phyloP scores from a whole-genome alignment of 1,284 basidiomycete genomes.

The Tetrapyrgos nigripes region DNA sequence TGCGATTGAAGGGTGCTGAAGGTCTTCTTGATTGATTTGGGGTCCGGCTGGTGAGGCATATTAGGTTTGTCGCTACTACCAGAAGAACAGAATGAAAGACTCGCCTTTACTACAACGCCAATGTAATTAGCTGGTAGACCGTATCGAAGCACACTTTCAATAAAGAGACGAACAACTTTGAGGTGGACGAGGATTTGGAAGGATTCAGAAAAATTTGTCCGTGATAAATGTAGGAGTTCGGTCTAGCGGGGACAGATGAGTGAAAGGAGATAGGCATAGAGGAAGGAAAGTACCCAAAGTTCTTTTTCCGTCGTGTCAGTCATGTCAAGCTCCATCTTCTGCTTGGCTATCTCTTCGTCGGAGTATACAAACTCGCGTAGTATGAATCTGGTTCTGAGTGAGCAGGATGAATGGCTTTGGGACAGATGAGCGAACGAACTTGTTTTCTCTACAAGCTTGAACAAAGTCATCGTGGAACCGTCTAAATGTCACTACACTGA shows the following conservation, averaged over 20 bases:
- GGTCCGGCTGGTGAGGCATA: slow-evolving; percentile 63
- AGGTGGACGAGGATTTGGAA: slow-evolving; percentile 95
- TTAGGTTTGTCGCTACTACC: background rate
- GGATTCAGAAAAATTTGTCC: slow-evolving; percentile 97
- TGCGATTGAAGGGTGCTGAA: slow-evolving; percentile 78
- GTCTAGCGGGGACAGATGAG: slow-evolving; percentile 66
- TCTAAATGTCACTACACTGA: slow-evolving; percentile 90
- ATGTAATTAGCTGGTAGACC: slow-evolving; percentile 94
- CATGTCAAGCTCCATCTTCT: slow-evolving; percentile 81
- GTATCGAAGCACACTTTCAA: slow-evolving; percentile 96
- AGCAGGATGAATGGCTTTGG: background rate
- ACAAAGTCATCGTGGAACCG: slow-evolving; percentile 92
- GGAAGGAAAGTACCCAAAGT: slow-evolving; percentile 81
- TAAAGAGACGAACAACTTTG: slow-evolving; percentile 90
- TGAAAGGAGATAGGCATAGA: slow-evolving; percentile 9
- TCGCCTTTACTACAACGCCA: slow-evolving; percentile 84
- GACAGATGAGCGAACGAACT: slow-evolving; percentile 54
- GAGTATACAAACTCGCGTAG: slow-evolving; percentile 96
- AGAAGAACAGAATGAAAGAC: background rate
- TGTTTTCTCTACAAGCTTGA: slow-evolving; percentile 95
- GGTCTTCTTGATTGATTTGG: slow-evolving; percentile 84
- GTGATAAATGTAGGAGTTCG: slow-evolving; percentile 89
- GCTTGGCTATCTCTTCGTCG: slow-evolving; percentile 84
- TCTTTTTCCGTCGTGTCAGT: slow-evolving; percentile 94
- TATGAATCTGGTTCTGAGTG: slow-evolving; percentile 64